A percentile compares a stretch with the other conserved stretches of the same genome.
phyloP scores from a whole-genome alignment of 345 rosid genomes.

The Eucalyptus marginata region DNA sequence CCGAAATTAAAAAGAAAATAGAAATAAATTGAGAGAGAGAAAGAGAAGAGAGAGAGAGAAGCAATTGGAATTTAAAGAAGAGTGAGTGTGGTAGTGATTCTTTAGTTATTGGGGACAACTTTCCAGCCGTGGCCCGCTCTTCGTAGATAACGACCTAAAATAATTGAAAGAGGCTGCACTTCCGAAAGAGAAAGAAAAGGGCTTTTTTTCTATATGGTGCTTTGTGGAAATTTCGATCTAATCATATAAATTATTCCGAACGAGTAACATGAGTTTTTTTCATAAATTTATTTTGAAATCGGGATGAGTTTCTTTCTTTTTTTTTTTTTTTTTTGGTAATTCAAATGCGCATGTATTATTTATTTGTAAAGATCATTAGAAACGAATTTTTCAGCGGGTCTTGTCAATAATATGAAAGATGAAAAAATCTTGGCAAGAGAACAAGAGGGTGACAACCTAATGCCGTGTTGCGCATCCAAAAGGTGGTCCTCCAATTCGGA shows the following conservation, averaged over 20 bases:
- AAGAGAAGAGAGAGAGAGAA: background rate
- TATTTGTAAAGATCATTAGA: background rate
- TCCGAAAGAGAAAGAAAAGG: background rate
- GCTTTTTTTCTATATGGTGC: background rate
- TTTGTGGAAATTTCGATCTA: background rate
- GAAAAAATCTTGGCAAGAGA: background rate
- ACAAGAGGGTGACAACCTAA: background rate
- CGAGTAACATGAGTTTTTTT: background rate
- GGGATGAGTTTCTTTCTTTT: background rate
- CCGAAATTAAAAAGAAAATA: background rate
- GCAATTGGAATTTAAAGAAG: background rate
- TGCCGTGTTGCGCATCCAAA: background rate
- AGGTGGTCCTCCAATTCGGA: constrained; percentile 20
- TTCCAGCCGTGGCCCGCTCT: constrained; percentile 10
- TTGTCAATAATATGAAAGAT: background rate
- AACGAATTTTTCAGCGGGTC: background rate
- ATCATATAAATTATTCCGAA: background rate
- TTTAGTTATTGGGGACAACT: background rate
- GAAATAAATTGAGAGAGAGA: background rate
- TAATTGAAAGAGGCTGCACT: constrained; percentile 12
- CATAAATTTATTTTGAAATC: background rate
- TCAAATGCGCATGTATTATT: background rate
- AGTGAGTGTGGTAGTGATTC: background rate
- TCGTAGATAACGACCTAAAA: constrained; percentile 21
- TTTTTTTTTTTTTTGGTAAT: background rate